phyloP scores from a whole-genome alignment of 306 rosid genomes.

The Ormosia semicastrata region DNA sequence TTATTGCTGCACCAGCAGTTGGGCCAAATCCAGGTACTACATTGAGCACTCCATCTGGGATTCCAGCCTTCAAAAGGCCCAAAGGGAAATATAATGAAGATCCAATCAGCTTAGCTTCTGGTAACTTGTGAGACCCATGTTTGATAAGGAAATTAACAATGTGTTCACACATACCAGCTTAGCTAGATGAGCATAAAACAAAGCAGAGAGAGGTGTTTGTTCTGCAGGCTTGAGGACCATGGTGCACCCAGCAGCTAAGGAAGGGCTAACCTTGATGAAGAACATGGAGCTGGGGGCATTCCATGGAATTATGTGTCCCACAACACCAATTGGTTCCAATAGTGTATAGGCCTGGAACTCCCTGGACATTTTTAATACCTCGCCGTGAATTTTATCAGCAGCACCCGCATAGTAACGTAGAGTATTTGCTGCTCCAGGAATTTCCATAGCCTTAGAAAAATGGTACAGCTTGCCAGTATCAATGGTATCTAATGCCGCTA shows the following conservation, averaged over 20 bases:
- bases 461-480: slow-evolving; percentile 63
- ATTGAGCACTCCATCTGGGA: slow-evolving; percentile 85
- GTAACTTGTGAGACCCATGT: background rate
- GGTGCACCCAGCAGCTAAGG: slow-evolving; percentile 86
- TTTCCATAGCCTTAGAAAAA: slow-evolving; percentile 38
- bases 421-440: slow-evolving; percentile 43
- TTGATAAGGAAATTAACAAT: background rate
- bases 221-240: slow-evolving; percentile 86
- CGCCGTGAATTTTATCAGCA: slow-evolving; percentile 83
- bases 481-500: slow-evolving; percentile 65
- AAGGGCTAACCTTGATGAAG: slow-evolving; percentile 54
- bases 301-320: slow-evolving; percentile 83
- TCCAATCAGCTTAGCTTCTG: background rate
- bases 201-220: slow-evolving; percentile 81
- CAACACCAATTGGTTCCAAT: slow-evolving; percentile 75
- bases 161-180: slow-evolving; percentile 46
- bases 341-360: slow-evolving; percentile 65
- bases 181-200: slow-evolving; percentile 73
- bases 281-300: slow-evolving; percentile 58
- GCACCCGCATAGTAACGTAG: slow-evolving; percentile 86
- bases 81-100: background rate
- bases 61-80: slow-evolving; percentile 55
- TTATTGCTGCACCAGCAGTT: slow-evolving; percentile 74
- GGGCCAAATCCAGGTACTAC: slow-evolving; percentile 72
- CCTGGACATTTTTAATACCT: slow-evolving; percentile 50